Conservation (phyloP, 2,329 filamentous ascomycete species). For the Ophiostoma angusticollis region DNA sequence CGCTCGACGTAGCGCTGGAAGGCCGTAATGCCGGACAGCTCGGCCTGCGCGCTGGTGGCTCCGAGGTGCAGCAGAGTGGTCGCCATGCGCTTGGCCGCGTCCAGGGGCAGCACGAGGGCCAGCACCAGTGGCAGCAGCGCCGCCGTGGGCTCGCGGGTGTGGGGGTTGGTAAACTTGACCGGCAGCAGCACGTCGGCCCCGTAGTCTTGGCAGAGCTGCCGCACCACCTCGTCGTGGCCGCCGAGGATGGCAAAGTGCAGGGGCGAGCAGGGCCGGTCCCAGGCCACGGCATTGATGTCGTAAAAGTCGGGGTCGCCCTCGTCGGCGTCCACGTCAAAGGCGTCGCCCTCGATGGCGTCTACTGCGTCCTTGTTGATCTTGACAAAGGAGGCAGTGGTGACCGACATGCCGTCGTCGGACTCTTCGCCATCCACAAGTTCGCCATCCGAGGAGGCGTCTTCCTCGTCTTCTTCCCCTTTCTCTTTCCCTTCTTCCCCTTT, state of each 20-base stretch:
- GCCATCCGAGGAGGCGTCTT: conserved; percentile 19
- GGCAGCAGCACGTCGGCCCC: conserved; percentile 67
- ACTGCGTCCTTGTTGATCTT: conserved; percentile 40
- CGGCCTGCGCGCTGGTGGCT: conserved; percentile 61
- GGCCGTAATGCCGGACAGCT: conserved; percentile 48
- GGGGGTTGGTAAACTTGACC: conserved; percentile 46
- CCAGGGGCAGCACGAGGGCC: conserved; percentile 48
- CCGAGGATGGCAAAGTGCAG: conserved; percentile 68
- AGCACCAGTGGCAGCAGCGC: conserved; percentile 60
- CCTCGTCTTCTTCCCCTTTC: not conserved
- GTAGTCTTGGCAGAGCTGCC: conserved; percentile 56
- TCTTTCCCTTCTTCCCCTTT: not conserved
- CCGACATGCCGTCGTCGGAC: conserved; percentile 39
- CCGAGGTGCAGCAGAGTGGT: conserved; percentile 54
- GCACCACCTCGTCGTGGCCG: conserved; percentile 57
- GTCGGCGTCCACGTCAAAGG: conserved; percentile 40
- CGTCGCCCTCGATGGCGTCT: conserved; percentile 19
- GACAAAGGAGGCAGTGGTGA: conserved; percentile 61
- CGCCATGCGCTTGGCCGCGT: conserved; percentile 53
- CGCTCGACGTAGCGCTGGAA: conserved; percentile 51
- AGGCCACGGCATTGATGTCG: conserved; percentile 64
- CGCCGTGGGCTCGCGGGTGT: conserved; percentile 34
- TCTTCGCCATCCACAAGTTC: conserved; percentile 35
- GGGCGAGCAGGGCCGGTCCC: conserved; percentile 63
- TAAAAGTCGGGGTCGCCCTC: conserved; percentile 66